phyloP scores from a whole-genome alignment of 2,329 filamentous ascomycete genomes.

The Lachnellula hyalina region DNA sequence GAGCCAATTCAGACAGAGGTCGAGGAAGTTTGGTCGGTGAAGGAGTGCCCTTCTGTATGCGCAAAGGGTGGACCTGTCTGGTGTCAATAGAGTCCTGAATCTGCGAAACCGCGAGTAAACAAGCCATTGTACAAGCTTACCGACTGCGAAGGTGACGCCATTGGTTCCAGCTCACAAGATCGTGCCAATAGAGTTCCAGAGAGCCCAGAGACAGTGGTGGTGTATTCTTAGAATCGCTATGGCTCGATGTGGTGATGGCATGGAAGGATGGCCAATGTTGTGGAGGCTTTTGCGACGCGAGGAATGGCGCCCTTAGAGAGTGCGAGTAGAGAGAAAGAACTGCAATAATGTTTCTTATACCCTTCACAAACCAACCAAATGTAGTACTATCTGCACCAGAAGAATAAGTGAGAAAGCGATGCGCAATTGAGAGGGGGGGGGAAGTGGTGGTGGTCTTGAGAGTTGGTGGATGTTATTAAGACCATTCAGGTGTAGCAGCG shows the following conservation, averaged over 20 bases:
- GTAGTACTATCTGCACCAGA: too few species aligned
- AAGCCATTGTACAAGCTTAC: slow-evolving; percentile 15
- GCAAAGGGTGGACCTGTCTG: slow-evolving; percentile 65
- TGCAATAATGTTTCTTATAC: too few species aligned
- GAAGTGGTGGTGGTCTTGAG: too few species aligned
- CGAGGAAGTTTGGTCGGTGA: slow-evolving; percentile 64
- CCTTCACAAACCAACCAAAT: too few species aligned
- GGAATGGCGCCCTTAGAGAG: slow-evolving; percentile 9
- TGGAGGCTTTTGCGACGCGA: slow-evolving; percentile 14
- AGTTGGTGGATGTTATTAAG: too few species aligned
- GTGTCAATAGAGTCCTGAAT: not conserved
- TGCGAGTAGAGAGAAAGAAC: too few species aligned
- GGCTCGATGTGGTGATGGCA: slow-evolving; percentile 15
- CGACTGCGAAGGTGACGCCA: slow-evolving; percentile 25
- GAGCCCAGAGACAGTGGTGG: not conserved
- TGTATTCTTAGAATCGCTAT: slow-evolving; percentile 2
- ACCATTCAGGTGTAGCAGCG: too few species aligned
- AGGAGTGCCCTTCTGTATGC: slow-evolving; percentile 66
- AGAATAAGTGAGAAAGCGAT: too few species aligned
- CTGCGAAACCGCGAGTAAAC: slow-evolving; percentile 4
- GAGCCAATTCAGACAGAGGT: slow-evolving; percentile 84
- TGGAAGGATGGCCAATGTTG: slow-evolving; percentile 13
- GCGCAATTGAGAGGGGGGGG: too few species aligned
- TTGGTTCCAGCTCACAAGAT: slow-evolving; percentile 4
- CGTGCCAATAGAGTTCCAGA: not conserved